Base-by-base conservation (phyloP, 305 asterid species). In the Solanum aculeatissimum region DNA sequence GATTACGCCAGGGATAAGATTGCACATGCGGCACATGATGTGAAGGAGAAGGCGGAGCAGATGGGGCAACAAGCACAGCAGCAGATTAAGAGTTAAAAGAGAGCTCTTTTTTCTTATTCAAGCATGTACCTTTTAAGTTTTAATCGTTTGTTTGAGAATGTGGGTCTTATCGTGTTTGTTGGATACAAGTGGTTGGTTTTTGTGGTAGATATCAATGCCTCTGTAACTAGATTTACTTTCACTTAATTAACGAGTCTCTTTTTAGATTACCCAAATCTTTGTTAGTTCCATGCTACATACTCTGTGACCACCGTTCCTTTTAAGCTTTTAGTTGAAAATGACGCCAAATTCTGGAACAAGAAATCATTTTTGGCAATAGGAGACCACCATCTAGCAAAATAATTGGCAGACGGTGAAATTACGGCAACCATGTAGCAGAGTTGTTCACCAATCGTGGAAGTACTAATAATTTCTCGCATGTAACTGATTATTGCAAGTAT, bases 1-100 rank as follows among this genome's bases (percentile, higher is more conserved):
- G 98, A 95, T 81, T 87, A 91, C 0, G 95, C 95, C 0, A 82
- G 93, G 18, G 96, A 92, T 25, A 93, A 88, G 92, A 71, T 95
- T 29, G 65, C 92, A 0, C 91, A 89, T 69, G 94, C 94, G 0
- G 97, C 98, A 4, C 82, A 85, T 40, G 98, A 92, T 72, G 91
- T 88, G 19, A 94, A 89, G 91, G 96, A 92, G 21, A 90, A 77
- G 88, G 97, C 93, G 0, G 94, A 94, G 88, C 84, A 85, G 13
- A 11, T 69, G 32, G 90, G 88, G 57, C 86, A 85, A 12, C 97
- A 88, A 32, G 85, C 91, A 87, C 86, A 71, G 35, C 86, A 85
- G 15, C 85, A 88, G 84, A 62, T 82, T 15, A 88, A 83, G 86
- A 89, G 89, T 3, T 77, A 45, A 77, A 53, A 9, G 45, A 27